Evolutionary conservation across 306 rosid species (phyloP).

Genomic region (Datisca glomerata): DNA sequence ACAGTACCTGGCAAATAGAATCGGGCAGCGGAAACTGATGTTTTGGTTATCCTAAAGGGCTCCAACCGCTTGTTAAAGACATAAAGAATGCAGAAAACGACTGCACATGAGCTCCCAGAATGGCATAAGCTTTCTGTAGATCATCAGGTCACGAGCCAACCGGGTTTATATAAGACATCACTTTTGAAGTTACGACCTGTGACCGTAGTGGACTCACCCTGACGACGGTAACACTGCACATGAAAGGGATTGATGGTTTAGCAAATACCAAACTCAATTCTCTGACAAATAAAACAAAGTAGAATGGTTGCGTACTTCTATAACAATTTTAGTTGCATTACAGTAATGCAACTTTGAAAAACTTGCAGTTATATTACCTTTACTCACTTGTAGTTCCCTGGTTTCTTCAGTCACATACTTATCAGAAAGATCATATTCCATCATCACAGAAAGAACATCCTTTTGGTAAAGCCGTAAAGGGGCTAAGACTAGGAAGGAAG

Average conservation of each 20-base stretch:
- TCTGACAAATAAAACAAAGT: background rate
- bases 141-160: constrained; percentile 86
- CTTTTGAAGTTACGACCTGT: constrained; percentile 82
- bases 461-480: too few species aligned
- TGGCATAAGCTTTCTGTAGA: too few species aligned
- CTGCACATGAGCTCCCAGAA: too few species aligned
- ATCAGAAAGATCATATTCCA: too few species aligned
- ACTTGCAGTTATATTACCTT: background rate
- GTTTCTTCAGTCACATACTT: too few species aligned
- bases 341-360: background rate
- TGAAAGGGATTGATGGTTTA: constrained; percentile 8
- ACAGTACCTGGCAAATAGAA: background rate
- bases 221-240: constrained; percentile 90
- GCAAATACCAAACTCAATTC: constrained; percentile 1
- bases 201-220: constrained; percentile 85
- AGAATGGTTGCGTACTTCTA: background rate
- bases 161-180: constrained; percentile 66
- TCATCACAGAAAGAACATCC: too few species aligned
- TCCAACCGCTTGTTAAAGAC: background rate
- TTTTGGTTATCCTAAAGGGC: background rate
- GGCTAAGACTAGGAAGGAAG: too few species aligned
- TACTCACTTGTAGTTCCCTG: background rate
- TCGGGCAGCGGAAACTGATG: background rate
- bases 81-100: background rate
- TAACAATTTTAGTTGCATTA: background rate